These are phyloP conservation scores for Arthroderma sp. DNA, from an alignment of 2,329 filamentous ascomycete genomes.

Conservation along the genomic window DNA sequence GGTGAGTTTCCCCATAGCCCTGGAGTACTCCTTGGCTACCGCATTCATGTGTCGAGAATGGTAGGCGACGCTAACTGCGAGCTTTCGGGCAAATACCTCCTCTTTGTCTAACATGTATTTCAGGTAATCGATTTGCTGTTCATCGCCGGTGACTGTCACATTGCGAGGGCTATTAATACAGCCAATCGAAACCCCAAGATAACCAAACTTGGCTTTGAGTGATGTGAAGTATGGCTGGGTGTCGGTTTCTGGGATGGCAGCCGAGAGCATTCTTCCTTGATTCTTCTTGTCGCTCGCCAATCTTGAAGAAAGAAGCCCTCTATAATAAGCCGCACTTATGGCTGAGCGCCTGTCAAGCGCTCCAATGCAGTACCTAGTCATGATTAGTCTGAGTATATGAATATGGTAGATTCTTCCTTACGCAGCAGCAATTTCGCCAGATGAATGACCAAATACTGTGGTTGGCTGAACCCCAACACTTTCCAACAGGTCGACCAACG, in stretches of 20 bases:
- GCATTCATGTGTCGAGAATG: slow-evolving; percentile 17
- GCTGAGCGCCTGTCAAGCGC: slow-evolving; percentile 9
- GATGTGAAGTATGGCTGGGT: slow-evolving; percentile 2
- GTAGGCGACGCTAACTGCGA: slow-evolving; percentile 15
- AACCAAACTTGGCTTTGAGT: background rate
- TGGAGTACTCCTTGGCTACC: slow-evolving; percentile 7
- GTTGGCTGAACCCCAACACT: slow-evolving; percentile 8
- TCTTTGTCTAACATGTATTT: slow-evolving; percentile 9
- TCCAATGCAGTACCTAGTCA: too few relatives aligned
- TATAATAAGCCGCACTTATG: slow-evolving; percentile 10
- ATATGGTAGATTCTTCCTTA: slow-evolving; percentile 7
- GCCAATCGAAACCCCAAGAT: slow-evolving; percentile 14
- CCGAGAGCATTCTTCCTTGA: slow-evolving; percentile 10
- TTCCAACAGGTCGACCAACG: slow-evolving; percentile 13
- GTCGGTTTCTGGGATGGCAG: slow-evolving; percentile 3
- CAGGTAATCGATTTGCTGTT: slow-evolving; percentile 13
- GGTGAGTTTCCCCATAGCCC: background rate
- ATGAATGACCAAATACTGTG: slow-evolving; percentile 15
- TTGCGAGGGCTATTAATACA: slow-evolving; percentile 27
- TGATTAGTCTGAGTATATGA: too few relatives aligned
- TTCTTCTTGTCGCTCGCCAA: background rate
- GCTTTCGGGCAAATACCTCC: slow-evolving; percentile 11
- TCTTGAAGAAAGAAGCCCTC: slow-evolving; percentile 5
- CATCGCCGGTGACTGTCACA: slow-evolving; percentile 26
- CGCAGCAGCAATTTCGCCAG: slow-evolving; percentile 17